phyloP scores from a whole-genome alignment of 2,329 filamentous ascomycete species.

The Colletotrichum incanum region DNA sequence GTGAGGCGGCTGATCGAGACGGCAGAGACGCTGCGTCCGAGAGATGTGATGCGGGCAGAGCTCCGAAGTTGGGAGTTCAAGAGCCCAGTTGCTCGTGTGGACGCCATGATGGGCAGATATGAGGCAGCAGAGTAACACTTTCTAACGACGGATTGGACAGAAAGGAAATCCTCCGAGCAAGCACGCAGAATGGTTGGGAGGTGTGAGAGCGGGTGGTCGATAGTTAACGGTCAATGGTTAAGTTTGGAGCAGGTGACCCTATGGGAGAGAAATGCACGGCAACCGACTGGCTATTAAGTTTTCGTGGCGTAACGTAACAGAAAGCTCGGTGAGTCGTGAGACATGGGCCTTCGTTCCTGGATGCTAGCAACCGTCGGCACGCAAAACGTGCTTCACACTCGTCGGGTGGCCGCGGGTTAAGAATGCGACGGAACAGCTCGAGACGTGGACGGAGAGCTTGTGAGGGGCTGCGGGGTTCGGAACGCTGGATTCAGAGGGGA shows the following conservation, averaged over 20 bases:
- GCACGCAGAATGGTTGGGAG: neutral
- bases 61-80: conserved; percentile 41
- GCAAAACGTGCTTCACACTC: neutral
- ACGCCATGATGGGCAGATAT: conserved; percentile 32
- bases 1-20: conserved; percentile 16
- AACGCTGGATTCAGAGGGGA: conserved; percentile 3
- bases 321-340: conserved; percentile 30
- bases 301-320: conserved; percentile 17
- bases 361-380: conserved; percentile 13
- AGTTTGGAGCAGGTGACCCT: neutral
- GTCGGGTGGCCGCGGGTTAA: conserved; percentile 39
- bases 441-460: conserved; percentile 26
- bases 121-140: neutral
- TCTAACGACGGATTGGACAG: neutral
- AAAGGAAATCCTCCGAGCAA: neutral
- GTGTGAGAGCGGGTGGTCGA: conserved; percentile 3
- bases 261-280: neutral
- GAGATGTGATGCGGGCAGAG: conserved; percentile 29
- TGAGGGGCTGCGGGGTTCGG: conserved; percentile 31
- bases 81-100: conserved; percentile 40
- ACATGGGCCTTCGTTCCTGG: conserved; percentile 25
- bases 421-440: conserved; percentile 21
- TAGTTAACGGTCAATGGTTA: neutral
- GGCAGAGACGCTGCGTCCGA: conserved; percentile 22
- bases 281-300: conserved; percentile 32